Evolutionary conservation across 176 grass and related monocot genomes (phyloP).

Genomic region (Carex kokanica): DNA sequence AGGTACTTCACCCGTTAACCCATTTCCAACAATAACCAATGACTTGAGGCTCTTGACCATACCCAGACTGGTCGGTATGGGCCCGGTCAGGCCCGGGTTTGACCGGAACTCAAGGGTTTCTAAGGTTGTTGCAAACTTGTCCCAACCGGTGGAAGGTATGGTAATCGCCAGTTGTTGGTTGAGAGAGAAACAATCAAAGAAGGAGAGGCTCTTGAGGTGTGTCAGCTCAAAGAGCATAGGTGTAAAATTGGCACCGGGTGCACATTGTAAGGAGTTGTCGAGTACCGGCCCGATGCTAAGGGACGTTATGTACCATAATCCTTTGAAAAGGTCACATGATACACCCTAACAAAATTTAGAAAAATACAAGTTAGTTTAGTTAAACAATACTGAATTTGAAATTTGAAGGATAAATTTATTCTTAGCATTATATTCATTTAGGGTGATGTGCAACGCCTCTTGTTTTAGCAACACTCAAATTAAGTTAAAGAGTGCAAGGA

Average conservation of each 20-base stretch:
- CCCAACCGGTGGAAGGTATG: conserved; percentile 56
- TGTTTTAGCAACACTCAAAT: not conserved
- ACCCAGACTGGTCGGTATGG: conserved; percentile 46
- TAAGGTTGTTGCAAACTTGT: conserved; percentile 44
- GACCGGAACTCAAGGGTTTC: conserved; percentile 75
- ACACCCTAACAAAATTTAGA: conserved; percentile 57
- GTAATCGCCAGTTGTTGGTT: conserved; percentile 20
- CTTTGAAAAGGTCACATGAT: conserved; percentile 87
- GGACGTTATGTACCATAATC: conserved; percentile 71
- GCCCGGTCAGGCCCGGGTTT: conserved; percentile 48
- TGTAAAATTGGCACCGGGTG: conserved; percentile 45
- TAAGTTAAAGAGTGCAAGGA: not conserved
- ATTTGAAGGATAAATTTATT: conserved; percentile 1
- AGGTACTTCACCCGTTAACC: conserved; percentile 49
- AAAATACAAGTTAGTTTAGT: not conserved
- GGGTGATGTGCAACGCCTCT: not conserved
- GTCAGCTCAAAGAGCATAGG: conserved; percentile 63
- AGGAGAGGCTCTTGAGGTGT: conserved; percentile 62
- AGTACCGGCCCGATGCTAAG: conserved; percentile 80
- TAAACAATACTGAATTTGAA: conserved; percentile 14
- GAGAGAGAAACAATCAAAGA: conserved; percentile 70
- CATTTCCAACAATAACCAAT: conserved; percentile 73
- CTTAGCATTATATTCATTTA: not conserved
- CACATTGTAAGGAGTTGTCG: conserved; percentile 79
- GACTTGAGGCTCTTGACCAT: conserved; percentile 58